Conservation (phyloP, 106 monocot genomes). For the Allium cepa region DNA sequence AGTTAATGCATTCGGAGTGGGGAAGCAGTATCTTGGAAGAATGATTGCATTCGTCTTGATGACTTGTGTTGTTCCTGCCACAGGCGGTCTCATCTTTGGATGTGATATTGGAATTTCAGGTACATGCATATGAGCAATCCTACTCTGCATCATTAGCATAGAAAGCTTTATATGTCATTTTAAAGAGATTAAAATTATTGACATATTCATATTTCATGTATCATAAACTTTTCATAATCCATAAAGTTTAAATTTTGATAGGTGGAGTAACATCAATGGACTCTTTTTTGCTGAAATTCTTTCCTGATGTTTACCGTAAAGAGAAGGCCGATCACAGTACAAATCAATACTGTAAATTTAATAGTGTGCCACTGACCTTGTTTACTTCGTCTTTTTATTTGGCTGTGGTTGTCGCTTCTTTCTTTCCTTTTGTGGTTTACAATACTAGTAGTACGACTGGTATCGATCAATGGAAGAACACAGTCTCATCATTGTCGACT, state of each 20-base stretch:
- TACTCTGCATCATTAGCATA: neutral
- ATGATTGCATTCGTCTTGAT: conserved; percentile 43
- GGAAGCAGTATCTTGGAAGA: conserved; percentile 45
- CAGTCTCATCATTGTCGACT: too few relatives aligned
- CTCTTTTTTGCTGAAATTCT: conserved; percentile 53
- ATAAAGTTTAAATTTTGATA: neutral
- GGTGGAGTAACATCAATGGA: conserved; percentile 77
- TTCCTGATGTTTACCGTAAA: conserved; percentile 43
- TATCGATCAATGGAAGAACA: too few relatives aligned
- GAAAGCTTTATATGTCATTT: neutral
- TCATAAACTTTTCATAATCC: too few relatives aligned
- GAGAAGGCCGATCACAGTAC: conserved; percentile 15
- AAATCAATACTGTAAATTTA: conserved; percentile 87
- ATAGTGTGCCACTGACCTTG: conserved; percentile 51
- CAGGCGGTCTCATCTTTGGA: conserved; percentile 66
- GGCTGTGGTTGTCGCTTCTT: conserved; percentile 53
- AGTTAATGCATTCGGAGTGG: conserved; percentile 11
- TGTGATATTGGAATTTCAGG: conserved; percentile 70
- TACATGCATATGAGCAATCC: conserved; percentile 4
- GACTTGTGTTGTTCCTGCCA: conserved; percentile 44
- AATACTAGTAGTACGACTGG: too few relatives aligned
- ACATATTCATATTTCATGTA: neutral
- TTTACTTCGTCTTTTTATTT: conserved; percentile 82
- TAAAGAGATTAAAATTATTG: too few relatives aligned
- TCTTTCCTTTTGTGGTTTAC: conserved; percentile 39